Evolutionary conservation across 179 eudicot species (phyloP), one percentile per base, ranked within the genome.

Genomic region (Silene vulgaris): DNA sequence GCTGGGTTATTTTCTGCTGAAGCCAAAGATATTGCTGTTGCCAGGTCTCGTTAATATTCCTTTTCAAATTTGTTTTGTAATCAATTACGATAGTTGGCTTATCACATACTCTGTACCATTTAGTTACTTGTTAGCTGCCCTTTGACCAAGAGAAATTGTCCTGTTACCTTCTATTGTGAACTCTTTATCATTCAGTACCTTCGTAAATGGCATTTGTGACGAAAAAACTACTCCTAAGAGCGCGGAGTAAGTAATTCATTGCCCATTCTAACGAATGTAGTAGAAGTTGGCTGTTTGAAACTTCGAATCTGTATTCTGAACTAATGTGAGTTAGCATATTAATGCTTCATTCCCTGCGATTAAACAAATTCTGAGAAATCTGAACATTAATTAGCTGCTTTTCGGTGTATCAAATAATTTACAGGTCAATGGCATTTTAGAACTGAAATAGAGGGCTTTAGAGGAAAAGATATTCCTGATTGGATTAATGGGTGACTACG

Each of bases 11-110:
- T 94, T 74, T 95, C 99, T 48, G 92, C 97, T 40, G 99, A 95
- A 89, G 96, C 95, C 75, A 90, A 77, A 88, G 99, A 95, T 81
- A 89, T 95, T 56, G 97, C 97, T 45, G 88, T 85, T 74, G 99
- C 99, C 86, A 93, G 99, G 99, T 95, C 71, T 62, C 2, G 19
- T 69, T 66, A 35, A 29, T 52, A 0, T 21, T 30, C 12, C 28
- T 61, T 8, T 32, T 32, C 16, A 50, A 32, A 50, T 56, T 67
- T 69, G n/a, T 9, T 43, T 63, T 64, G 35, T 71, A 0, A 40
- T 19, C 21, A 56, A 9, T 63, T 30, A 30, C 9, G 21, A 37
- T 67, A 32, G 52, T 8, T 67, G 71, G 12, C 4, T 35, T 7
- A 67, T 14, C 23, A 32, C 50, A 20, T n/a, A n/a, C n/a, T n/a